Evolutionary conservation across 768 basidiomycete genomes (phyloP).

Genomic region (Lactifluus pinguis): DNA sequence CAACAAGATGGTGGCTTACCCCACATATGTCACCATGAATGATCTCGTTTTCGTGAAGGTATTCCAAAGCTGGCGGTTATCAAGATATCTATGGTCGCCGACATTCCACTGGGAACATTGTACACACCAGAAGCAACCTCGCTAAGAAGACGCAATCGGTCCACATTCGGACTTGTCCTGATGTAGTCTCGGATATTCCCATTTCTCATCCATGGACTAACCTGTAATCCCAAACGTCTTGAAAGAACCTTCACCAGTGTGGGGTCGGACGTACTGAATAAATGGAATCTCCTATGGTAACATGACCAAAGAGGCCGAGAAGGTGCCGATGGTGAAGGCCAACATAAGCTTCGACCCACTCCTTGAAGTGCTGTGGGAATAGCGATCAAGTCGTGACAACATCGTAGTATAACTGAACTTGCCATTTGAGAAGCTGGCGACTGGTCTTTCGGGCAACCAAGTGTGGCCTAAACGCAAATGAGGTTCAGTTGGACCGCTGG

Average conservation of each 20-base stretch:
- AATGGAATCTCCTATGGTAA: constrained; percentile 24
- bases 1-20: constrained; percentile 7
- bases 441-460: constrained; percentile 8
- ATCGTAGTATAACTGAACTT: not conserved
- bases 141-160: constrained; percentile 31
- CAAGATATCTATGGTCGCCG: not conserved
- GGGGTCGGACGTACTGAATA: constrained; percentile 6
- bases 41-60: constrained; percentile 14
- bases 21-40: constrained; percentile 21
- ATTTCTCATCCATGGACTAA: constrained; percentile 40
- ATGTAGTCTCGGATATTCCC: constrained; percentile 33
- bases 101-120: not conserved
- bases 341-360: constrained; percentile 37
- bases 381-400: not conserved
- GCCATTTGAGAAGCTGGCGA: constrained; percentile 3
- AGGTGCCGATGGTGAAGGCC: constrained; percentile 34
- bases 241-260: not conserved
- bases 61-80: constrained; percentile 11
- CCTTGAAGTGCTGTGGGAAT: constrained; percentile 31
- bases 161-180: constrained; percentile 24
- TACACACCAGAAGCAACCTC: constrained; percentile 32
- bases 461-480: constrained; percentile 1
- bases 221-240: constrained; percentile 22
- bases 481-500: not conserved
- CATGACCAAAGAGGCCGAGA: constrained; percentile 31